Percentiles rank a stretch among this genome's conserved stretches.
These are phyloP conservation scores for Geum urbanum DNA, from an alignment of 306 rosid species.

Conservation along the genomic window DNA sequence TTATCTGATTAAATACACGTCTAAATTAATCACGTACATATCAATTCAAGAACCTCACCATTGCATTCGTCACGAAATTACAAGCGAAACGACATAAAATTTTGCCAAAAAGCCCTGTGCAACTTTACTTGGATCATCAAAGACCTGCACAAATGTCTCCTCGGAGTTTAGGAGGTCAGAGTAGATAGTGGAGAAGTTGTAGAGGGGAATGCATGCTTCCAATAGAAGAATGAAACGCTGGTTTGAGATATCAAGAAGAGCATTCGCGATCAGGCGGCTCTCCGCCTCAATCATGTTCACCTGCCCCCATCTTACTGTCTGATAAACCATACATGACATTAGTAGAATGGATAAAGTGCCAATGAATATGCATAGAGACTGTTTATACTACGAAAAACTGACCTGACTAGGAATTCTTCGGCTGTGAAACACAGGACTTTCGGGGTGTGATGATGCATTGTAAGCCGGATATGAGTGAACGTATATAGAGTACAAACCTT, in stretches of 20 bases:
- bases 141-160: constrained; percentile 7
- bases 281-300: constrained; percentile 12
- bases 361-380: background rate
- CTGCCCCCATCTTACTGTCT: constrained; percentile 16
- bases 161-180: constrained; percentile 8
- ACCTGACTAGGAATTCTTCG: constrained; percentile 82
- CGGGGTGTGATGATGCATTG: constrained; percentile 43
- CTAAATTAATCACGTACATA: no score
- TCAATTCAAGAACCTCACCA: no score
- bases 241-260: constrained; percentile 23
- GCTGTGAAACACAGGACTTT: constrained; percentile 51
- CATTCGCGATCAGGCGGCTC: constrained; percentile 16
- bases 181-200: constrained; percentile 21
- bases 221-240: constrained; percentile 13
- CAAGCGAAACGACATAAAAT: no score
- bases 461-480: constrained; percentile 73
- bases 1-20: no score
- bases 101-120: no score
- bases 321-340: background rate
- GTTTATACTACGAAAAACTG: constrained; percentile 18
- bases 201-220: constrained; percentile 19
- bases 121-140: constrained; percentile 16
- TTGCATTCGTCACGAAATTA: no score
- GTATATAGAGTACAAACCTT: constrained; percentile 60
- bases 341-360: background rate